phyloP scores from a whole-genome alignment of 1,139 yeast genomes.

The Yamadazyma buinensis region DNA sequence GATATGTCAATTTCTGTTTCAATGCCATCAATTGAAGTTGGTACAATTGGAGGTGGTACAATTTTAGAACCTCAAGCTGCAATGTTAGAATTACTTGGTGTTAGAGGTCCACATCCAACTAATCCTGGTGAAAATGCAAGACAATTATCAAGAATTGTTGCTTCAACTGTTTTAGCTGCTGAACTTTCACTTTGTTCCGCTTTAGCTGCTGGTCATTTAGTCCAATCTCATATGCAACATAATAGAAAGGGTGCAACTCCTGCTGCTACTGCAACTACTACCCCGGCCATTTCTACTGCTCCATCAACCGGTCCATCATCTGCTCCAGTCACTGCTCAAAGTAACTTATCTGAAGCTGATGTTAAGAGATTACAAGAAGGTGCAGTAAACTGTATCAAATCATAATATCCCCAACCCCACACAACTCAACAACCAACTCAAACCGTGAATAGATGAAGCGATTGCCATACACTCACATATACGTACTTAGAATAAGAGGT shows the following conservation, averaged over 20 bases:
- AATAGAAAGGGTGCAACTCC: conserved; percentile 64
- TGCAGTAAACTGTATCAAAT: conserved; percentile 65
- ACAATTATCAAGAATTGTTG: conserved; percentile 91
- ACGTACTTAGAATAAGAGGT: too few relatives aligned
- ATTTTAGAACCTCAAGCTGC: conserved; percentile 96
- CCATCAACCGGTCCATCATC: conserved; percentile 7
- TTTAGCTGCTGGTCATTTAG: conserved; percentile 97
- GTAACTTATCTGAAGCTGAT: conserved; percentile 1
- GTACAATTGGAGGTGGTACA: conserved; percentile 99
- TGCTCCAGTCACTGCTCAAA: conserved; percentile 7
- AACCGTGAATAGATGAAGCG: too few relatives aligned
- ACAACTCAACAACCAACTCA: too few relatives aligned
- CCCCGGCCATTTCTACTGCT: conserved; percentile 13
- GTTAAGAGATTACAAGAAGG: conserved; percentile 63
- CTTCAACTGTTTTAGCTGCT: conserved; percentile 94
- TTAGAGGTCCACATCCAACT: conserved; percentile 92
- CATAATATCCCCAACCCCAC: conserved; percentile 18
- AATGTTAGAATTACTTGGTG: conserved; percentile 91
- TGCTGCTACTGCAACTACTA: conserved; percentile 15
- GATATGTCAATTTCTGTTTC: conserved; percentile 89
- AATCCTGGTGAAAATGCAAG: conserved; percentile 94
- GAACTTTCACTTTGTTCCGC: conserved; percentile 94
- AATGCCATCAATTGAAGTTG: conserved; percentile 99
- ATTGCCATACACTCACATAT: too few relatives aligned
- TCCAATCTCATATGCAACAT: conserved; percentile 95